Evolutionary conservation across 139 green algal genomes (phyloP), one percentile per base, ranked within the genome.

Genomic region (Gonium pectorale): DNA sequence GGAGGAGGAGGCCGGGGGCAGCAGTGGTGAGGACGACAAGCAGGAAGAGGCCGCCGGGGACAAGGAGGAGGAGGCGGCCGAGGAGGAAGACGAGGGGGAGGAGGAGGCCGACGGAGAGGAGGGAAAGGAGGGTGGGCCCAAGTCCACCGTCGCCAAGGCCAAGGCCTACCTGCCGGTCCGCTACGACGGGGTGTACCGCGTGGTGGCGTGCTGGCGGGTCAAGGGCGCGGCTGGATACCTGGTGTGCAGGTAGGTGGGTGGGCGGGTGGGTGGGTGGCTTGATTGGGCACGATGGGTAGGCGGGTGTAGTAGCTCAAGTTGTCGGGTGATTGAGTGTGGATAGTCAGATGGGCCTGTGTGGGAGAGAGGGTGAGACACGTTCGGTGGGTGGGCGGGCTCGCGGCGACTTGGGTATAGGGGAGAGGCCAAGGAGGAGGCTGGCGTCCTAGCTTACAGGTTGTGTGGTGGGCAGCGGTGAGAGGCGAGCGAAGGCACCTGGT

Each of bases 111-210:
- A 59, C 8, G 41, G 5, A 4, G 41, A 59, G 67, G 67, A 59
- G 69, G 44, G 62, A n/a, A 44, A 43, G n/a, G 69, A 63, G 13
- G 51, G 22, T 0, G 64, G 35, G 31, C 22, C 38, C 38, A 38
- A 54, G 43, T 29, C 24, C 37, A 21, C 9, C 43, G 43, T 66
- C n/a, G 62, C 43, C 4, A 49, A 51, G 63, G 38, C 60, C 43
- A 63, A 51, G n/a, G 31, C 43, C 0, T 11, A 46, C 41, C 35
- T 52, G 31, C 92, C 94, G 2, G 96, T 98, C 40, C 88, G 96
- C 9, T 99, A 99, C 86, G 97, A 99, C 85, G 97, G 97, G 49
- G 88, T 98, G 38, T 99, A 99, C 92, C 93, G 95, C 82, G 98
- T 99, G 79, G 92, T 95, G 62, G 90, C 92, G 79, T 96, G 89